Base-by-base conservation (phyloP, 108 stramenopile species). In the Skeletonema grethae region DNA sequence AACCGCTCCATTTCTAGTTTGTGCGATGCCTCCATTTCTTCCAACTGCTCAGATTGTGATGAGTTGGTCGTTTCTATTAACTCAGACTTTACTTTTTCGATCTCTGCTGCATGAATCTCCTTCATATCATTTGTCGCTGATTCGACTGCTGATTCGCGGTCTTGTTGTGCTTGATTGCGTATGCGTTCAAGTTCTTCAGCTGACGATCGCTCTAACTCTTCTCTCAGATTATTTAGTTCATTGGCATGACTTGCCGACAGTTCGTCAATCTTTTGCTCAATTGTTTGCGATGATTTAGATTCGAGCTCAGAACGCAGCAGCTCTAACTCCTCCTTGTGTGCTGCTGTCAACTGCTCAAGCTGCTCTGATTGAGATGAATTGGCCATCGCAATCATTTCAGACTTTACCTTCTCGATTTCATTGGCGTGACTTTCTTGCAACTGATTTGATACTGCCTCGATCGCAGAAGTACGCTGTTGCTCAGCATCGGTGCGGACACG, bases 221-320 rank as follows among this genome's bases (percentile, higher is more conserved):
- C 22, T 31, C 70, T 30, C 6, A 80, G 32, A 15, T 12, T 70
- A 48, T 86, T 41, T 10, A 84, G 18, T 50, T 84, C 83, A 9
- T 61, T 46, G 5, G 50, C 59, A 24, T 83, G 69, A 11, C 20
- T 24, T 43, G 64, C 30, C 7, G 63, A 61, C 22, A 69, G 50
- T 31, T 72, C 75, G 25, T 64, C 71, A 7, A 50, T 50, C 20
- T 45, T 59, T 32, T 31, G 61, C 15, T 82, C 63, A 20, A 48
- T 57, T 7, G 71, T 34, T 55, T 68, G 72, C 34, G 20, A 24
- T 15, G 65, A 38, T 45, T 57, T 55, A 29, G 24, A 8, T 34
- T 67, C 59, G 7, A 61, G n/a, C 15, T 67, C 67, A 12, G 25
- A 34, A 24, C 34, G 60, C 12, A 69, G 63, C 18, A 12, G 15